phyloP scores from a whole-genome alignment of 2,329 filamentous ascomycete genomes.

The Fusarium hainanense region DNA sequence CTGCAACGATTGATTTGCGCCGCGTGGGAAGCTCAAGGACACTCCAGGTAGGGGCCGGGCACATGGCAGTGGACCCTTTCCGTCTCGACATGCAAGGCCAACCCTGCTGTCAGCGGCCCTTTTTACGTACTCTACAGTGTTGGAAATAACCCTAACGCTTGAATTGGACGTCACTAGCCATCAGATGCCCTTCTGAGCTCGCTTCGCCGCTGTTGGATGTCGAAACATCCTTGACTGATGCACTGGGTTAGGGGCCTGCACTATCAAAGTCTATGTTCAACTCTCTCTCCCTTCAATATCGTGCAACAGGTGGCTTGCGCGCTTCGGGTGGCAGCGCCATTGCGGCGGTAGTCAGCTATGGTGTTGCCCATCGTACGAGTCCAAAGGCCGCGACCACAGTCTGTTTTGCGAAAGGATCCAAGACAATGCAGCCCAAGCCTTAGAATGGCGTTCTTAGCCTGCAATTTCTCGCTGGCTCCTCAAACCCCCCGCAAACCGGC shows the following conservation, averaged over 20 bases:
- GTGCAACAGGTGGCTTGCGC: slow-evolving; percentile 34
- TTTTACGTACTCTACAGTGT: slow-evolving; percentile 21
- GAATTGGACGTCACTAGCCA: slow-evolving; percentile 17
- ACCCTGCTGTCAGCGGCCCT: slow-evolving; percentile 37
- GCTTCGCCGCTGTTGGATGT: slow-evolving; percentile 29
- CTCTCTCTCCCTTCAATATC: slow-evolving; percentile 27
- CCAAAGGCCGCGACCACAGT: slow-evolving; percentile 28
- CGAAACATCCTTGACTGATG: slow-evolving; percentile 26
- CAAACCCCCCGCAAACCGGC: slow-evolving; percentile 13
- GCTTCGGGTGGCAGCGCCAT: slow-evolving; percentile 24
- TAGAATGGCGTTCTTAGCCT: neutral
- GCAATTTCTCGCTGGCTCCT: slow-evolving; percentile 13
- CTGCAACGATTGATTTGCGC: slow-evolving; percentile 30
- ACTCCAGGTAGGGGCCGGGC: slow-evolving; percentile 37
- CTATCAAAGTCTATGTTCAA: slow-evolving; percentile 26
- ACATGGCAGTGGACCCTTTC: slow-evolving; percentile 44
- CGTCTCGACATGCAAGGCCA: slow-evolving; percentile 36
- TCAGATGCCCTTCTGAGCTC: slow-evolving; percentile 29
- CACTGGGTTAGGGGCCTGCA: slow-evolving; percentile 24
- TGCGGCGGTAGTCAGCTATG: slow-evolving; percentile 21
- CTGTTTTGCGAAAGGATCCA: slow-evolving; percentile 32
- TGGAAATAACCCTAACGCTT: slow-evolving; percentile 11
- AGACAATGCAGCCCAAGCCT: slow-evolving; percentile 21
- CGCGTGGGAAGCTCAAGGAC: slow-evolving; percentile 34
- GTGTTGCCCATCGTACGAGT: slow-evolving; percentile 42